Conservation (phyloP, 305 asterid genomes). For the Fraxinus floribunda region DNA sequence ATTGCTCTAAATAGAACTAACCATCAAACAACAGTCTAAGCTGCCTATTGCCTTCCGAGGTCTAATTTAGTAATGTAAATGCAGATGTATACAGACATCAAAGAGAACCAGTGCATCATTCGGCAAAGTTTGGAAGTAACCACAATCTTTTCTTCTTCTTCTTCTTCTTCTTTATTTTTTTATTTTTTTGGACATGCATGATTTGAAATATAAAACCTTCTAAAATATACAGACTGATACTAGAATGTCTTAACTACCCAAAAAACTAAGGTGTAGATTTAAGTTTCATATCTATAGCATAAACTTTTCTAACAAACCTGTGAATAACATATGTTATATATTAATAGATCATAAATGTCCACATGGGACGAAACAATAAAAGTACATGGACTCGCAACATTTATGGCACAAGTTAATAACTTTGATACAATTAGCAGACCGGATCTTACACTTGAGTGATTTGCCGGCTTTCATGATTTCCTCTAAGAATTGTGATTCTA, state of each 20-base stretch:
- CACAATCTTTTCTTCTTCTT: background rate
- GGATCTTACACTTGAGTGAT: slow-evolving; percentile 96
- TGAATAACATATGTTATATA: background rate
- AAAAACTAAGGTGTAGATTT: background rate
- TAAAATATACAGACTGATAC: background rate
- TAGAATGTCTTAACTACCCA: background rate
- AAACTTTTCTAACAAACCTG: background rate
- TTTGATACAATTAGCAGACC: background rate
- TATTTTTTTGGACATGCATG: background rate
- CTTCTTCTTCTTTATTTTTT: background rate
- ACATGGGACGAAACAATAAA: background rate
- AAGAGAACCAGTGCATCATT: background rate
- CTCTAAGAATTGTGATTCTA: slow-evolving; percentile 93
- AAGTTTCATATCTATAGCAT: background rate
- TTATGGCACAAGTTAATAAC: background rate
- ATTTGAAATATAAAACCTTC: background rate
- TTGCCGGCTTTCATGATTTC: slow-evolving; percentile 97
- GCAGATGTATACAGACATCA: background rate
- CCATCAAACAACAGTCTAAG: background rate
- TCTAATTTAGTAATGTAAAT: background rate
- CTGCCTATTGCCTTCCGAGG: background rate
- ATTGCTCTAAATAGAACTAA: background rate
- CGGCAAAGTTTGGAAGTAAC: background rate
- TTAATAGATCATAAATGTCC: background rate
- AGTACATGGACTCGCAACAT: background rate